These are phyloP conservation scores for Trichophyton schoenleinii DNA, from an alignment of 2,329 filamentous ascomycete genomes.

Conservation along the genomic window DNA sequence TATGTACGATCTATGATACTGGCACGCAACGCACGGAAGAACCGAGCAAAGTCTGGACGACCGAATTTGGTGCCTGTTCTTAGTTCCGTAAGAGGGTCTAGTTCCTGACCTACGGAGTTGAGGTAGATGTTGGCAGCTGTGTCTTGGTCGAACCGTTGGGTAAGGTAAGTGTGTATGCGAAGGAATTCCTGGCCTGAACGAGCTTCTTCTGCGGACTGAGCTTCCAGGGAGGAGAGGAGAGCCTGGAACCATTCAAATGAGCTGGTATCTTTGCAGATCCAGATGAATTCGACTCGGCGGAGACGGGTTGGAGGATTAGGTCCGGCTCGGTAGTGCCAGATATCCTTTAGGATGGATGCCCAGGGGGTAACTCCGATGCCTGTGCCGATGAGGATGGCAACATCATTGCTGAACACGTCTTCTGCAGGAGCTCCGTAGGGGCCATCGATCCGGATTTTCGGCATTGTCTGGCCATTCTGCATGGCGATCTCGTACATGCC, in stretches of 20 bases:
- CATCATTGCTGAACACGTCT: slow-evolving; percentile 90
- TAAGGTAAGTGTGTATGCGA: slow-evolving; percentile 95
- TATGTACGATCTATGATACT: slow-evolving; percentile 79
- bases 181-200: slow-evolving; percentile 58
- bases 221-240: slow-evolving; percentile 77
- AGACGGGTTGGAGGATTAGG: slow-evolving; percentile 83
- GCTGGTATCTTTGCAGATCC: slow-evolving; percentile 89
- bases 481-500: slow-evolving; percentile 98
- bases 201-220: slow-evolving; percentile 62
- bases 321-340: slow-evolving; percentile 86
- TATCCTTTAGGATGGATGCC: slow-evolving; percentile 85
- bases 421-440: slow-evolving; percentile 95
- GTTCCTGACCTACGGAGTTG: slow-evolving; percentile 77
- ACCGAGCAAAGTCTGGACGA: slow-evolving; percentile 69
- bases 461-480: slow-evolving; percentile 87
- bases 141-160: slow-evolving; percentile 81
- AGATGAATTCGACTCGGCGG: slow-evolving; percentile 94
- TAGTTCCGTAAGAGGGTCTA: slow-evolving; percentile 86
- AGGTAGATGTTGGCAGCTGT: slow-evolving; percentile 94
- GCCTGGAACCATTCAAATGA: slow-evolving; percentile 99
- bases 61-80: slow-evolving; percentile 87
- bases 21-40: slow-evolving; percentile 75
- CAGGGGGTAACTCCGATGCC: slow-evolving; percentile 81
- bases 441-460: slow-evolving; percentile 75
- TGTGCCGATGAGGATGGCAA: slow-evolving; percentile 64